phyloP scores from a whole-genome alignment of 257 asterid species.

The Buddleja alternifolia region DNA sequence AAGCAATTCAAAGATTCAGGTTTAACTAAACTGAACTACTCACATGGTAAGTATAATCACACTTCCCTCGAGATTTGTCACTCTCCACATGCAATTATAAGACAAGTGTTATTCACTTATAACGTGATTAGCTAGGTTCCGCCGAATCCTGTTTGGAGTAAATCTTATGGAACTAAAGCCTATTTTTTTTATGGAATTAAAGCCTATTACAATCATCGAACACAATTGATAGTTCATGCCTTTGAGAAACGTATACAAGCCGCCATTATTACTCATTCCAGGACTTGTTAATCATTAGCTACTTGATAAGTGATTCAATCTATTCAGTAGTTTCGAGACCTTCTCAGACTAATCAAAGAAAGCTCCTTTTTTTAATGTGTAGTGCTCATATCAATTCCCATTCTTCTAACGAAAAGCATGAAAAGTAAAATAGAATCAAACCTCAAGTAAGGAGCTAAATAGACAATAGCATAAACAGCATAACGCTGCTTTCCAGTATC shows the following conservation, averaged over 20 bases:
- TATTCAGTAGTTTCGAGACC: not conserved
- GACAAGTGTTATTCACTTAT: too few species aligned
- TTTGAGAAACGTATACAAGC: not conserved
- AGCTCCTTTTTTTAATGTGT: not conserved
- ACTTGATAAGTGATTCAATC: not conserved
- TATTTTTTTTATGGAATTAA: too few species aligned
- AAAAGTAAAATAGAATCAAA: conserved; percentile 23
- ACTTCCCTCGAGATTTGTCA: too few species aligned
- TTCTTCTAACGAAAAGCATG: not conserved
- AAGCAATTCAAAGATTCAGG: not conserved
- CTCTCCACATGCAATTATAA: too few species aligned
- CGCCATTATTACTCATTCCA: not conserved
- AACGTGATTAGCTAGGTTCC: too few species aligned
- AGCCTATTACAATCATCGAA: not conserved
- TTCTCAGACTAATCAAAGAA: not conserved
- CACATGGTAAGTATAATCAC: too few species aligned
- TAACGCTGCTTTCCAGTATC: conserved; percentile 83
- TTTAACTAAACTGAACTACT: too few species aligned
- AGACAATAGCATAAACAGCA: conserved; percentile 85
- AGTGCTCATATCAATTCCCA: not conserved
- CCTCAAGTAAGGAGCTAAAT: conserved; percentile 97
- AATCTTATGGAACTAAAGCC: too few species aligned
- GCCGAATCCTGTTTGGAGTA: too few species aligned
- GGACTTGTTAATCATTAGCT: not conserved
- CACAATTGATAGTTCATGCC: not conserved